Percentiles rank a stretch among this genome's conserved stretches.
Conservation (phyloP, 2,329 filamentous ascomycete genomes). For the Cladorrhinum sp. region DNA sequence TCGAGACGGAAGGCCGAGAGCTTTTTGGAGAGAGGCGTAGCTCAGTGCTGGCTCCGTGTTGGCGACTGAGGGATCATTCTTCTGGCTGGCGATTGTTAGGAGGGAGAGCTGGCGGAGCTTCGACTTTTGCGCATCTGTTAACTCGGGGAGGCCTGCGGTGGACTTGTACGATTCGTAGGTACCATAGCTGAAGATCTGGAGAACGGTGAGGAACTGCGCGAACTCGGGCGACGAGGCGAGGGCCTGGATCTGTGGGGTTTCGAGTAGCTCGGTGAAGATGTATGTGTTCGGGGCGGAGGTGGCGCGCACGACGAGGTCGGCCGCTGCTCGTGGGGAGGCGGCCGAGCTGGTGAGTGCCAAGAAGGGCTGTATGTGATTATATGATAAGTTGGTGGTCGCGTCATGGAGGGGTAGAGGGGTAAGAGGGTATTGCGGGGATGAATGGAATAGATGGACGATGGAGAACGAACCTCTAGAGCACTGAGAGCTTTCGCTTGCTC, state of each 20-base stretch:
- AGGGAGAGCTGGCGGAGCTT: slow-evolving; percentile 93
- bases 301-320: slow-evolving; percentile 81
- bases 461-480: slow-evolving; percentile 54
- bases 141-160: slow-evolving; percentile 57
- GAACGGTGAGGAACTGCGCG: slow-evolving; percentile 61
- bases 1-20: slow-evolving; percentile 63
- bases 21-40: slow-evolving; percentile 65
- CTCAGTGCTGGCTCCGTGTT: slow-evolving; percentile 48
- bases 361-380: slow-evolving; percentile 63
- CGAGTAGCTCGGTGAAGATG: slow-evolving; percentile 90
- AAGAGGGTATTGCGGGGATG: slow-evolving; percentile 1
- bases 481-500: slow-evolving; percentile 69
- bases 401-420: background rate
- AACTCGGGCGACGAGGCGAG: slow-evolving; percentile 60
- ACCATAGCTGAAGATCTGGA: slow-evolving; percentile 89
- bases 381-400: background rate
- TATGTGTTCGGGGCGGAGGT: slow-evolving; percentile 88
- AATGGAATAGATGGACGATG: background rate
- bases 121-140: slow-evolving; percentile 68
- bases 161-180: slow-evolving; percentile 72
- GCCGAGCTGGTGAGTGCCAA: slow-evolving; percentile 83
- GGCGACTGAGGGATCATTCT: slow-evolving; percentile 43
- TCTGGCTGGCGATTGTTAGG: slow-evolving; percentile 67
- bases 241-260: slow-evolving; percentile 72
- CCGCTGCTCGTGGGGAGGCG: slow-evolving; percentile 76